Evolutionary conservation across 2,329 filamentous ascomycete genomes (phyloP).

Genomic region (Cyphellophora attinorum): DNA sequence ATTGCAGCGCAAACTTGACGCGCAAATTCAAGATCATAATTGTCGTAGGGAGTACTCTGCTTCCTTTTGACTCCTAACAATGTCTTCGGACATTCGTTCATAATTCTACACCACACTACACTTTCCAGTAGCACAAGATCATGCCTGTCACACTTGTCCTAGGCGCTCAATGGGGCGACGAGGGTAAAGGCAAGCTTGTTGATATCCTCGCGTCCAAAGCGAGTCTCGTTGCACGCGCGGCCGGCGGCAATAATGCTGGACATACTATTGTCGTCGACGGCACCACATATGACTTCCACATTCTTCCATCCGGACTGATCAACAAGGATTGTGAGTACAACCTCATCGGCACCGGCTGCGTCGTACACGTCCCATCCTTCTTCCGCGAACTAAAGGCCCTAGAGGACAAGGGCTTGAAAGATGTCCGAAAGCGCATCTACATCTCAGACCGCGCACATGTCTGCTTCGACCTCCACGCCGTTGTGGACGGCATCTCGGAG

Average conservation of each 20-base stretch:
- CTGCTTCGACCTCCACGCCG: slow-evolving; percentile 34
- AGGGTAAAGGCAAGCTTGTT: slow-evolving; percentile 41
- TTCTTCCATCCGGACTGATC: slow-evolving; percentile 36
- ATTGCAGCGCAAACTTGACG: too few relatives aligned
- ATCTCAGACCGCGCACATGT: slow-evolving; percentile 38
- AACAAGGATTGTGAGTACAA: slow-evolving; percentile 33
- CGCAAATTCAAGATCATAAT: too few relatives aligned
- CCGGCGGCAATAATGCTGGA: slow-evolving; percentile 39
- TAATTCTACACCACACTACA: not conserved
- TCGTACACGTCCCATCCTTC: slow-evolving; percentile 38
- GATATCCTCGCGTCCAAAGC: slow-evolving; percentile 36
- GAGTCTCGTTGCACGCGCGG: slow-evolving; percentile 34
- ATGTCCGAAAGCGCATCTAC: slow-evolving; percentile 32
- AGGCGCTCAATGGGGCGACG: slow-evolving; percentile 39
- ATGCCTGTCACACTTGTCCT: slow-evolving; percentile 34
- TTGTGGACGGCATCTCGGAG: slow-evolving; percentile 37
- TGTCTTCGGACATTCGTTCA: too few relatives aligned
- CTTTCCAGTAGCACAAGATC: not conserved
- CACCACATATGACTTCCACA: slow-evolving; percentile 40
- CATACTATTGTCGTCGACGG: slow-evolving; percentile 38
- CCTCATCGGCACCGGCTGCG: slow-evolving; percentile 37
- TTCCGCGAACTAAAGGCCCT: slow-evolving; percentile 37
- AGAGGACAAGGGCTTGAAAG: slow-evolving; percentile 32
- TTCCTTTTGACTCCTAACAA: too few relatives aligned
- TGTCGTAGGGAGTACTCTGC: too few relatives aligned